These are phyloP conservation scores for Cercophora newfieldiana DNA, from an alignment of 495 filamentous ascomycete genomes.

Conservation along the genomic window DNA sequence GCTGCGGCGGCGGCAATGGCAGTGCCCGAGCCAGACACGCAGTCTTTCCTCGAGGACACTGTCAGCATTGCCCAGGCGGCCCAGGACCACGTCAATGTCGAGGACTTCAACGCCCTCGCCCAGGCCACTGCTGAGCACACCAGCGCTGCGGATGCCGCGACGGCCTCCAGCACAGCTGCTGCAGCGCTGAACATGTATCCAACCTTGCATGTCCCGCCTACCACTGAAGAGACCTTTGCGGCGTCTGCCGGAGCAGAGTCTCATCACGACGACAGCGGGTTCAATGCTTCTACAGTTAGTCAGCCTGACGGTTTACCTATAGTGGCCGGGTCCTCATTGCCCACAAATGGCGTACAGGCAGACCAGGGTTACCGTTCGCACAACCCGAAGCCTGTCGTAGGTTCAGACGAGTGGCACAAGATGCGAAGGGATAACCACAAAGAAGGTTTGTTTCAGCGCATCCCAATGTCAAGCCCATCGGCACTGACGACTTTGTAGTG, in stretches of 20 bases:
- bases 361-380: slow-evolving; percentile 27
- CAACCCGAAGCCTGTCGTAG: slow-evolving; percentile 76
- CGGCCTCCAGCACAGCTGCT: slow-evolving; percentile 65
- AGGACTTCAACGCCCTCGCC: slow-evolving; percentile 52
- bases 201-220: slow-evolving; percentile 67
- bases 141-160: slow-evolving; percentile 47
- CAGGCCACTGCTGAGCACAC: slow-evolving; percentile 48
- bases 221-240: slow-evolving; percentile 69
- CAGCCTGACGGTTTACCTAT: slow-evolving; percentile 50
- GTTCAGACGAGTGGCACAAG: slow-evolving; percentile 97
- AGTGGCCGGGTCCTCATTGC: slow-evolving; percentile 42
- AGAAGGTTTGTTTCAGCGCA: slow-evolving; percentile 67
- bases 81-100: slow-evolving; percentile 40
- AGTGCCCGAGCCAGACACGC: slow-evolving; percentile 35
- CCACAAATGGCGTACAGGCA: slow-evolving; percentile 31
- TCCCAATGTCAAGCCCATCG: neutral
- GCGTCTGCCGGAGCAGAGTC: slow-evolving; percentile 20
- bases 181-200: slow-evolving; percentile 69
- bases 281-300: slow-evolving; percentile 37
- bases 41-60: slow-evolving; percentile 46
- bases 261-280: slow-evolving; percentile 37
- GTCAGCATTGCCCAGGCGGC: slow-evolving; percentile 51
- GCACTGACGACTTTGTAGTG: slow-evolving; percentile 52
- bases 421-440: slow-evolving; percentile 98
- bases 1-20: slow-evolving; percentile 42